These are phyloP conservation scores for Taphrina communis DNA, from an alignment of 1,139 yeast species.

Conservation along the genomic window DNA sequence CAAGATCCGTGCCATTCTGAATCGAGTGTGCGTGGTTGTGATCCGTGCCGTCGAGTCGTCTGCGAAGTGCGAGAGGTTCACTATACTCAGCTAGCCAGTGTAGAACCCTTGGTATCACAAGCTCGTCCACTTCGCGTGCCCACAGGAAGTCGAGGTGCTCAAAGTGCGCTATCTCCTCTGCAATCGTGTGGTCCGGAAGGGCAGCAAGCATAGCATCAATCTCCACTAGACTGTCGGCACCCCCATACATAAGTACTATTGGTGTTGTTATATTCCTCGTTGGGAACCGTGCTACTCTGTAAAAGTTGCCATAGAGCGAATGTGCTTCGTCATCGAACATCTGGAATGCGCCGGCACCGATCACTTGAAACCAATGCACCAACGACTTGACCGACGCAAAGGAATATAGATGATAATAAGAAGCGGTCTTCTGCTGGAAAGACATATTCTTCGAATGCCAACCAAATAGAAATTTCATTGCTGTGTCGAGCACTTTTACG, in stretches of 20 bases:
- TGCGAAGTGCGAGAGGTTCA: conserved; percentile 8
- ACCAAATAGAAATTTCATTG: conserved; percentile 70
- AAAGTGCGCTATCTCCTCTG: conserved; percentile 61
- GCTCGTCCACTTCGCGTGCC: conserved; percentile 71
- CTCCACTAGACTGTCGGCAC: conserved; percentile 80
- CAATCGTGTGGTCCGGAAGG: conserved; percentile 56
- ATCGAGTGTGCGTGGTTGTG: background rate
- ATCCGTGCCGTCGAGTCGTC: background rate
- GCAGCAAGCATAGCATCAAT: conserved; percentile 72
- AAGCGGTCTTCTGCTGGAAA: conserved; percentile 71
- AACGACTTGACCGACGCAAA: conserved; percentile 90
- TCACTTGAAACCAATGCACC: conserved; percentile 96
- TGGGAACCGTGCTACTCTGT: conserved; percentile 70
- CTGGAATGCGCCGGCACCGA: conserved; percentile 77
- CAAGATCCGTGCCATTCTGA: conserved; percentile 1
- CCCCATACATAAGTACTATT: conserved; percentile 78
- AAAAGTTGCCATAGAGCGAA: conserved; percentile 51
- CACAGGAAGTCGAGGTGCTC: conserved; percentile 91
- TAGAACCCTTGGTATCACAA: conserved; percentile 62
- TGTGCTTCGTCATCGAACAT: conserved; percentile 73
- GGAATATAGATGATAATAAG: conserved; percentile 84
- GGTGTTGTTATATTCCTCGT: conserved; percentile 71
- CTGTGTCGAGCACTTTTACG: conserved; percentile 70
- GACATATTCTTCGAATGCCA: conserved; percentile 79
- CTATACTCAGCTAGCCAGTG: conserved; percentile 46